Evolutionary conservation across 2,329 filamentous ascomycete genomes (phyloP).

Genomic region (Fusarium nisikadoi): DNA sequence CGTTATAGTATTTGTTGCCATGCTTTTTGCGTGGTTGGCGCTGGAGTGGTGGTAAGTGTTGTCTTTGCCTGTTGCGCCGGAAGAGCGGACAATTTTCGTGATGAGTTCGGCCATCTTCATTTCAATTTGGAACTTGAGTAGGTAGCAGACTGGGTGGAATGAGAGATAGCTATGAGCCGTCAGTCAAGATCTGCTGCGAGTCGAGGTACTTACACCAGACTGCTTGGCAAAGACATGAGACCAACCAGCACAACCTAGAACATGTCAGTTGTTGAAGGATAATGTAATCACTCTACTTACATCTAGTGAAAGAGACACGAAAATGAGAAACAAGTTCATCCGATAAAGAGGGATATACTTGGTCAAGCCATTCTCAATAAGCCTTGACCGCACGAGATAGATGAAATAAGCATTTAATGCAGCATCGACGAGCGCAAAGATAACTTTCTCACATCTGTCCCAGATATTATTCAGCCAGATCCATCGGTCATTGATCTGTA

Average conservation of each 20-base stretch:
- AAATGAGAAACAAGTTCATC: conserved; percentile 44
- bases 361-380: conserved; percentile 58
- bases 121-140: conserved; percentile 62
- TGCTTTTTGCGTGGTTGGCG: neutral
- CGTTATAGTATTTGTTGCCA: neutral
- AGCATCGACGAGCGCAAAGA: conserved; percentile 61
- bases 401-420: conserved; percentile 63
- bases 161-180: conserved; percentile 39
- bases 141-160: conserved; percentile 59
- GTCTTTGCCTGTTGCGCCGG: neutral
- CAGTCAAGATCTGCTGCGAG: neutral
- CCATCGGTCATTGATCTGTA: conserved; percentile 55
- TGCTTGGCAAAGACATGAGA: conserved; percentile 44
- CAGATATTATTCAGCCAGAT: conserved; percentile 60
- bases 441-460: conserved; percentile 63
- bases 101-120: conserved; percentile 63
- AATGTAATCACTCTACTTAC: neutral
- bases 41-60: conserved; percentile 19
- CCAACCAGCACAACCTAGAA: conserved; percentile 38
- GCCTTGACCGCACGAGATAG: conserved; percentile 54
- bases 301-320: conserved; percentile 43
- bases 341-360: conserved; percentile 59
- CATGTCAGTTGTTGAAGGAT: neutral
- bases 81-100: conserved; percentile 45
- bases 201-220: conserved; percentile 36